These are phyloP conservation scores for Hymenoscyphus scutula DNA, from an alignment of 2,329 filamentous ascomycete genomes.

Conservation along the genomic window DNA sequence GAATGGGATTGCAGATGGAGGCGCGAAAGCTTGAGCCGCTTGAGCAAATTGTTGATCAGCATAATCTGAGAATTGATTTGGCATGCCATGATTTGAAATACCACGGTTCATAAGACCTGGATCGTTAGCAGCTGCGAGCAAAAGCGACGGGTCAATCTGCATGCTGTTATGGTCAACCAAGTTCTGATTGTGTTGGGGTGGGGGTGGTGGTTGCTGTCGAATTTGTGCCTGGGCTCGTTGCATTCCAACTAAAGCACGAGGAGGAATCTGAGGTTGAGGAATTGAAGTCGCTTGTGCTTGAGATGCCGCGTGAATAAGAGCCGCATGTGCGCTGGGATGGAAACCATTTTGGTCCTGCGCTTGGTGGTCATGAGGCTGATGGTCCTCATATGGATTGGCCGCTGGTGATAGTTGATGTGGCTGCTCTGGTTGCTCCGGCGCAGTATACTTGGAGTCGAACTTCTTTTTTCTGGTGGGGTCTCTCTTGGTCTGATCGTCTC, in stretches of 20 bases:
- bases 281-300: conserved; percentile 28
- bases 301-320: conserved; percentile 34
- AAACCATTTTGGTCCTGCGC: conserved; percentile 23
- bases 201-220: conserved; percentile 11
- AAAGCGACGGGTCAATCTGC: conserved; percentile 62
- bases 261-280: neutral
- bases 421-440: conserved; percentile 2
- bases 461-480: conserved; percentile 47
- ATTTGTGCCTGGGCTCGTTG: conserved; percentile 10
- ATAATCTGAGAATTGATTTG: conserved; percentile 33
- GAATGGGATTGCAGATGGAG: conserved; percentile 49
- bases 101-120: conserved; percentile 31
- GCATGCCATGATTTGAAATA: conserved; percentile 31
- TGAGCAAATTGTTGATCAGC: conserved; percentile 37
- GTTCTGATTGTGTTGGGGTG: conserved; percentile 22
- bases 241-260: conserved; percentile 13
- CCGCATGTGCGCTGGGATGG: conserved; percentile 28
- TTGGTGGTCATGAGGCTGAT: conserved; percentile 14
- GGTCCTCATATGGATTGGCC: conserved; percentile 7
- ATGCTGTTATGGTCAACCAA: conserved; percentile 47
- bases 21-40: conserved; percentile 41
- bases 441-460: conserved; percentile 39
- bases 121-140: conserved; percentile 49
- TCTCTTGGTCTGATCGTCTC: conserved; percentile 62
- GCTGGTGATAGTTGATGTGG: conserved; percentile 20